Base-by-base conservation (phyloP, 306 rosid species). In the Medicago lupulina region DNA sequence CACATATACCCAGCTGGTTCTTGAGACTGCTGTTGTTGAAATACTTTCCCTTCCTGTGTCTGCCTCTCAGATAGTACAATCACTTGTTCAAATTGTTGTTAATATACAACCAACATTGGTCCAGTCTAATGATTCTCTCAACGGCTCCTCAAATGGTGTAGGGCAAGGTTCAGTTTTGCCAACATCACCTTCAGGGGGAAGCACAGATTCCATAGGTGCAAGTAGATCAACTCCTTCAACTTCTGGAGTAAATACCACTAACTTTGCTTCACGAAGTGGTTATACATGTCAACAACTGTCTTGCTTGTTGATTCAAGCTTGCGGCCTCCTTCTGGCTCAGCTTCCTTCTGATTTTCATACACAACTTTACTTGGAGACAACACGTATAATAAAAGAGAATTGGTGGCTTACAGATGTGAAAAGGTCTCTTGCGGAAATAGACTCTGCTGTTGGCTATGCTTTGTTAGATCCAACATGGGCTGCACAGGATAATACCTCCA, bases 381-480 rank as follows among this genome's bases (percentile, higher is more conserved):
- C 99, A 11, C 94, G 96, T 39, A 86, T 92, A 76, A 92, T 92
- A 83, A 95, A 92, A 80, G 99, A 95, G 86, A 95, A 85, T 40
- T 95, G 99, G 97, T 95, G 99, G 99, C 93, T 95, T 76, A 65
- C 90, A 23, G 99, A 95, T 85, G 80, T 87, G 36, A 95, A 87
- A 75, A 83, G 93, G 80, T 88, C 96, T 11, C 82, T 83, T 17
- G 88, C 85, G 59, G 99, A 92, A 85, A 84, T 92, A 75, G 95
- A 95, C 84, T 95, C 99, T 47, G 99, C 99, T 47, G 96, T 92
- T 67, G 97, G 97, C 74, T 95, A 95, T 83, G 92, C 99, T 71
- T 89, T 95, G 89, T 88, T 95, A 83, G 99, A 92, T 90, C 97
- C 99, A 77, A 86, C 97, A 28, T 92, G 99, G 99, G 99, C 99